Conservation (phyloP, 73 alveolate species). For the Uronychia binucleata region DNA sequence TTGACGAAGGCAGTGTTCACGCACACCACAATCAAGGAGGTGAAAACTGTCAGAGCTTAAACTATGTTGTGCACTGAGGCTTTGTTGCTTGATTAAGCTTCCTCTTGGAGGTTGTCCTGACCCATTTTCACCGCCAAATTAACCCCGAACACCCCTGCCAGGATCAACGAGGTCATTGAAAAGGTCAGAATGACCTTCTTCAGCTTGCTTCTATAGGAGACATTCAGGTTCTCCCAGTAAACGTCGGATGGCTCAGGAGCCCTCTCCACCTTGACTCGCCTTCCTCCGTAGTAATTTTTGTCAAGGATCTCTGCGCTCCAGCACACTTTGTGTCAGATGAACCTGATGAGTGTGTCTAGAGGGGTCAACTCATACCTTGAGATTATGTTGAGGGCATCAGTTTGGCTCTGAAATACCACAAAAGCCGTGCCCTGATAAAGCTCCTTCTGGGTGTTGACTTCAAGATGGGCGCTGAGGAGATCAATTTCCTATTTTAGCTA, state of each 20-base stretch:
- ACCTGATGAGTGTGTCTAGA: background rate
- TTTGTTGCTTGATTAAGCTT: constrained; percentile 13
- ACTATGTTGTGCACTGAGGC: background rate
- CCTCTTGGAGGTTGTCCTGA: constrained; percentile 39
- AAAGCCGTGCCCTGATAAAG: constrained; percentile 28
- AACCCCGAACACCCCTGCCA: constrained; percentile 56
- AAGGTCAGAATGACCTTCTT: constrained; percentile 40
- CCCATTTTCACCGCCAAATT: constrained; percentile 53
- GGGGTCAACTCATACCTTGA: background rate
- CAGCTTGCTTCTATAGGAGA: constrained; percentile 15
- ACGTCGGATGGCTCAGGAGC: constrained; percentile 89
- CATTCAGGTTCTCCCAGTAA: constrained; percentile 73
- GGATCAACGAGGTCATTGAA: constrained; percentile 26
- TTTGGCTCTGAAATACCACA: constrained; percentile 6
- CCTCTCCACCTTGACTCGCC: constrained; percentile 10
- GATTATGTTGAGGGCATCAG: background rate
- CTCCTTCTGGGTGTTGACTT: constrained; percentile 17
- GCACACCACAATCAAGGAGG: constrained; percentile 60
- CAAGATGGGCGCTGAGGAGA: constrained; percentile 6
- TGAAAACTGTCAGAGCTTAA: constrained; percentile 1
- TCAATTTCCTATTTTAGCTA: background rate
- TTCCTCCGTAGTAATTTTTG: background rate
- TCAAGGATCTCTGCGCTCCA: too few relatives aligned
- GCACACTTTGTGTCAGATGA: constrained; percentile 2
- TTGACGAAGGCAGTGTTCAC: constrained; percentile 40